Base-by-base conservation (phyloP, 805 yeast genomes). In the Lachancea thermotolerans region DNA sequence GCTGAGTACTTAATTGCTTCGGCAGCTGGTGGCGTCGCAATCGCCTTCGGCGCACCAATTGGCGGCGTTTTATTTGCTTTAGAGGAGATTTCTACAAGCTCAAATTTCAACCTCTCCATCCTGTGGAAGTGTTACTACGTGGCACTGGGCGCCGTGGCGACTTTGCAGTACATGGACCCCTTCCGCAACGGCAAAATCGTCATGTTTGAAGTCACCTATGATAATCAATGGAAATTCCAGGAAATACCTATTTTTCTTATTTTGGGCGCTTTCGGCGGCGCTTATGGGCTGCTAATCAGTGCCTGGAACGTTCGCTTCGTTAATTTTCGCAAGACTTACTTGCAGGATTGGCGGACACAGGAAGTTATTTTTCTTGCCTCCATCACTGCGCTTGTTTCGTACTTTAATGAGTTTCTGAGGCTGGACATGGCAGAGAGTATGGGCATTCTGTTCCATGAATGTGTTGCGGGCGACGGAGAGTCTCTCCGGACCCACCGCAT, bases 21-120 rank as follows among this genome's bases (percentile, higher is more conserved):
- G 3, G 77, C 96, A 9, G 98, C 96, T 2, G 96, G 99, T 1
- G 99, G 99, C 43, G 98, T 93, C 8, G 98, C 98, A 0, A 98
- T 93, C 8, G 99, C 98, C 0, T 93, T 93, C 70, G 98, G 96
- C 0, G 79, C 90, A 10, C 99, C 99, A 0, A 88, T 91, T 69
- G 95, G 95, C 21, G 99, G 99, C 12, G 98, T 93, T 1, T 66
- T 93, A 34, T 93, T 95, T 62, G 81, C 95, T 10, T 75, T 93
- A 48, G 99, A 93, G 61, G 99, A 93, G 55, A 88, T 93, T 28
- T 60, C 69, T 0, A 57, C 69, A n/a, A 78, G 93, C 0, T 72
- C 82, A 29, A 75, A 77, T 35, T 83, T 88, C 60, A 84, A 79
- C 52, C 68, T 89, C 12, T 73, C 84, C 2, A 85, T 96, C 1